Evolutionary conservation across 805 yeast genomes (phyloP).

Genomic region (Debaryomyces castellii): DNA sequence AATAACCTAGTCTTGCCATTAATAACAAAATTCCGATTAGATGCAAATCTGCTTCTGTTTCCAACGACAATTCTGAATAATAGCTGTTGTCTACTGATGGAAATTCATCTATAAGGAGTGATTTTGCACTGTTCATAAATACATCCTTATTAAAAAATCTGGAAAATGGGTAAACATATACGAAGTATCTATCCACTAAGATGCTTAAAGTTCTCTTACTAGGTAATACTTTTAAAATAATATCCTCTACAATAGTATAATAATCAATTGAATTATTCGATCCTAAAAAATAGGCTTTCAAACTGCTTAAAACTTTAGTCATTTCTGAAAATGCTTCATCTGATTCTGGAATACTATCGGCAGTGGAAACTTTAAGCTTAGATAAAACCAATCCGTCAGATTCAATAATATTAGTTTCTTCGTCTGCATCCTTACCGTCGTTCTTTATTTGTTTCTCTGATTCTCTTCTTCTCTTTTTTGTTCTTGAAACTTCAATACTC

Average conservation of each 20-base stretch:
- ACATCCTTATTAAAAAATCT: constrained; percentile 33
- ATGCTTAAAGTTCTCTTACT: constrained; percentile 19
- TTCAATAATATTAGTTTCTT: constrained; percentile 28
- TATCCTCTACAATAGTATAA: constrained; percentile 26
- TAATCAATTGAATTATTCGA: constrained; percentile 21
- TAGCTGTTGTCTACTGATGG: constrained; percentile 16
- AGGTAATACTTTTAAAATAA: constrained; percentile 31
- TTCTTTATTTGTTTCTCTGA: background rate
- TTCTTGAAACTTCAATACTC: background rate
- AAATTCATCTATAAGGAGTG: constrained; percentile 21
- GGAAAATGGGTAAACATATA: constrained; percentile 39
- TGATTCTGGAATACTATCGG: constrained; percentile 2
- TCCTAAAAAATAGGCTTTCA: constrained; percentile 20
- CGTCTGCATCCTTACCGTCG: constrained; percentile 8
- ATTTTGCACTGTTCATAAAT: constrained; percentile 23
- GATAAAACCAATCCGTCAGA: constrained; percentile 30
- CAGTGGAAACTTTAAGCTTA: constrained; percentile 17
- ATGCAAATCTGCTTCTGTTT: constrained; percentile 30
- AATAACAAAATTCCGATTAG: constrained; percentile 30
- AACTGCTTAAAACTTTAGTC: background rate
- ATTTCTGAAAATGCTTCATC: background rate
- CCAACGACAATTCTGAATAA: constrained; percentile 21
- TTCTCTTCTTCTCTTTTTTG: background rate
- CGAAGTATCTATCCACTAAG: constrained; percentile 33
- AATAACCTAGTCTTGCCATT: constrained; percentile 33